A percentile compares a stretch with the other conserved stretches of the same genome.
These are phyloP conservation scores for Ceriops tagal DNA, from an alignment of 345 rosid genomes.

Conservation along the genomic window DNA sequence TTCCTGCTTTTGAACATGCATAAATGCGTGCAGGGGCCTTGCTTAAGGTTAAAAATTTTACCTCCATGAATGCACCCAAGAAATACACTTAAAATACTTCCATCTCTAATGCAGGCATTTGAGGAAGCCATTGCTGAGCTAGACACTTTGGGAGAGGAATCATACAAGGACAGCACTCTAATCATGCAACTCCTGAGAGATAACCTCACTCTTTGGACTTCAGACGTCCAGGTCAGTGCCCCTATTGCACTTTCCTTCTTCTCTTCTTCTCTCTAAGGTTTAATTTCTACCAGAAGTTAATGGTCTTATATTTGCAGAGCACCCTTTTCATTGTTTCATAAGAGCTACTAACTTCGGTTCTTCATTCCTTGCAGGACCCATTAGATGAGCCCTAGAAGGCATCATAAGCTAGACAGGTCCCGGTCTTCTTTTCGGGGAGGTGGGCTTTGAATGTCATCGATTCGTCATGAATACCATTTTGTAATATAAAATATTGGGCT, in stretches of 20 bases:
- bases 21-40: no score
- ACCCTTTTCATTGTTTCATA: neutral
- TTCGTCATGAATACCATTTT: slow-evolving; percentile 27
- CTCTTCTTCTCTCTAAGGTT: neutral
- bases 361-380: slow-evolving; percentile 51
- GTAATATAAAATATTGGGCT: slow-evolving; percentile 16
- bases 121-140: slow-evolving; percentile 73
- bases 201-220: slow-evolving; percentile 78
- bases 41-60: no score
- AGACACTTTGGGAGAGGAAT: slow-evolving; percentile 61
- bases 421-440: slow-evolving; percentile 49
- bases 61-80: no score
- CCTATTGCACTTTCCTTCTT: neutral
- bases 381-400: slow-evolving; percentile 62
- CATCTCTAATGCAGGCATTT: slow-evolving; percentile 39
- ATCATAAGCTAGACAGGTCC: slow-evolving; percentile 25
- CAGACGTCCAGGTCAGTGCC: slow-evolving; percentile 69
- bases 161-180: slow-evolving; percentile 61
- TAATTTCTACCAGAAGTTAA: neutral
- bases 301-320: neutral
- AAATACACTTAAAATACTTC: neutral
- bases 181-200: slow-evolving; percentile 67
- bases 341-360: neutral
- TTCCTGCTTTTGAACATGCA: neutral
- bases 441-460: slow-evolving; percentile 70